phyloP scores from a whole-genome alignment of 345 rosid genomes.

The Acer saccharum region DNA sequence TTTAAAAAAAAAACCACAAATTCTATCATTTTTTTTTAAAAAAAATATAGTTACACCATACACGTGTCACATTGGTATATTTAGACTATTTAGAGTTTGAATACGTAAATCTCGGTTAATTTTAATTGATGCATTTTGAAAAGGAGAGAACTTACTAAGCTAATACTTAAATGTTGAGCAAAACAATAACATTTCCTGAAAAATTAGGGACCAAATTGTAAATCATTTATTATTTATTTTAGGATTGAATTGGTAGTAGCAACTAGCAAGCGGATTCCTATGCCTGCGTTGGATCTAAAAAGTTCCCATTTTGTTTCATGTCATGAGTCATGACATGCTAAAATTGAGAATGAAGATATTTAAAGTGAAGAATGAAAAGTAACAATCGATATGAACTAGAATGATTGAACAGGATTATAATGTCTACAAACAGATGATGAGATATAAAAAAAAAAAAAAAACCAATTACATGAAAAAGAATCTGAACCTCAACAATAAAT shows the following conservation, averaged over 20 bases:
- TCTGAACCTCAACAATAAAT: background rate
- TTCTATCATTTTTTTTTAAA: too few species aligned
- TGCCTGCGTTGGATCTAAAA: background rate
- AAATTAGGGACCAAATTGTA: too few species aligned
- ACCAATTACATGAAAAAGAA: background rate
- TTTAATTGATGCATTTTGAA: too few species aligned
- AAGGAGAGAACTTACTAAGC: too few species aligned
- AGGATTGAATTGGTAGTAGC: background rate
- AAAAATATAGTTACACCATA: too few species aligned
- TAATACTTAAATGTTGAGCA: too few species aligned
- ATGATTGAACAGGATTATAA: background rate
- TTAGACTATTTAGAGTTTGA: too few species aligned
- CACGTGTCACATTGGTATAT: too few species aligned
- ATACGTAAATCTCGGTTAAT: too few species aligned
- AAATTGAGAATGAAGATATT: background rate
- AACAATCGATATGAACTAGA: background rate
- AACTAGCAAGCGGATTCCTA: too few species aligned
- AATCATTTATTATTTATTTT: background rate
- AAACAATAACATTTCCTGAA: too few species aligned
- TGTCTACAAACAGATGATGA: background rate
- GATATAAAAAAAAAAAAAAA: background rate
- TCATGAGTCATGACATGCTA: background rate
- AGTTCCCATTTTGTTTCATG: background rate
- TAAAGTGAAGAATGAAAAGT: background rate
- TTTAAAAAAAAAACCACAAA: too few species aligned